Evolutionary conservation across 2,329 filamentous ascomycete species (phyloP), one percentile per base, ranked within the genome.

Genomic region (Leptographium procerum): DNA sequence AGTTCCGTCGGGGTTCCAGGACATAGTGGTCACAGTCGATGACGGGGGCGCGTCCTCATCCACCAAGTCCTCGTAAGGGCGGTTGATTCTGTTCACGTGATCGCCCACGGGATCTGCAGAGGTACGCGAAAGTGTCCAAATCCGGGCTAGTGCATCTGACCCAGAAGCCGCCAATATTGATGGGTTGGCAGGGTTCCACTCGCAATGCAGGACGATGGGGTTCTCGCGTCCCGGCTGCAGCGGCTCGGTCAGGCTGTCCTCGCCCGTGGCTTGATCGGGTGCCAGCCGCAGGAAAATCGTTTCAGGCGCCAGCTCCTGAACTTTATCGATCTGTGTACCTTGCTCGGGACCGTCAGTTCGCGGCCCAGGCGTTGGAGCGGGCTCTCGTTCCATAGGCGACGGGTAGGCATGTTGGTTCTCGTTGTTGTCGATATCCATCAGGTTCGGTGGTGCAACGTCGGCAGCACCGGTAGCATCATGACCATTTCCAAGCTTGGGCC

Each of bases 91-190:
- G 47, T 71, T 71, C 74, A 77, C 75, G 74, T 77, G 75, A 75
- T 69, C 68, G 61, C 71, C 69, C 70, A 73, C 73, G 71, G 72
- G 71, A 71, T 76, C 73, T 57, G 68, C 66, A 61, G 74, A 67
- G 64, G 73, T 75, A 77, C 78, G 79, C 69, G 79, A 78, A 65
- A 86, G 71, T 62, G 80, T 84, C 83, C 83, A 86, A 73, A 86
- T 77, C 64, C 83, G 82, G 76, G 83, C 83, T 81, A 86, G 81
- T 72, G 83, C 81, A 76, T 86, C 83, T 70, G 82, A 85, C 67
- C 83, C 83, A 74, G 81, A 82, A 76, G 82, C 82, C 71, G 82
- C 83, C 77, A 86, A 76, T 72, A 84, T 74, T 61, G 78, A 81
- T 70, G 83, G 79, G 75, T 86, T 78, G 71, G 70, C 76, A 65